Conservation (phyloP, 2,329 filamentous ascomycete genomes). For the Aspergillus sp. region DNA sequence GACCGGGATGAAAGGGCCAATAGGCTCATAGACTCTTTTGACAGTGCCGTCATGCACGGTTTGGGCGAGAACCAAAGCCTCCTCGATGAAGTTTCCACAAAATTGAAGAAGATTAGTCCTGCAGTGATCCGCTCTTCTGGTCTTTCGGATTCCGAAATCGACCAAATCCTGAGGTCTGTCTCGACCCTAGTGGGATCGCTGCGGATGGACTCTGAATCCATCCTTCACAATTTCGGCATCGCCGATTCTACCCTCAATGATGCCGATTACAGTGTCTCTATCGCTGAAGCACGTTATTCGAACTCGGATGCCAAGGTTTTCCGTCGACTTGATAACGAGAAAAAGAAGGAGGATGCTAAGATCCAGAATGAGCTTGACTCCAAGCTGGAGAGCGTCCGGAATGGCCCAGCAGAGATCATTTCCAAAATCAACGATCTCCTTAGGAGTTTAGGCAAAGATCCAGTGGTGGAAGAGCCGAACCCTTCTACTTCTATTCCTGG, state of each 20-base stretch:
- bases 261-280: constrained; percentile 50
- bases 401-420: constrained; percentile 33
- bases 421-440: constrained; percentile 36
- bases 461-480: constrained; percentile 11
- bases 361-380: constrained; percentile 38
- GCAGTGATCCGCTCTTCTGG: constrained; percentile 26
- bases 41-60: constrained; percentile 47
- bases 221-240: constrained; percentile 43
- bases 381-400: constrained; percentile 39
- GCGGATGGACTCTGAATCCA: constrained; percentile 40
- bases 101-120: constrained; percentile 35
- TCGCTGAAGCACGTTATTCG: constrained; percentile 47
- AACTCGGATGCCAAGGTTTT: constrained; percentile 40
- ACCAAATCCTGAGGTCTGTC: constrained; percentile 34
- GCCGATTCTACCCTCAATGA: constrained; percentile 49
- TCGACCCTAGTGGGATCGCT: constrained; percentile 36
- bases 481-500: constrained; percentile 7
- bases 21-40: constrained; percentile 47
- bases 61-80: constrained; percentile 49
- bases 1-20: constrained; percentile 47
- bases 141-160: constrained; percentile 30
- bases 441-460: constrained; percentile 26
- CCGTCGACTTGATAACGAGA: constrained; percentile 40
- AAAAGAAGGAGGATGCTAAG: constrained; percentile 45
- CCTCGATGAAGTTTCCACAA: constrained; percentile 44